Evolutionary conservation across 805 yeast genomes (phyloP).

Genomic region (Ogataea wickerhamii): DNA sequence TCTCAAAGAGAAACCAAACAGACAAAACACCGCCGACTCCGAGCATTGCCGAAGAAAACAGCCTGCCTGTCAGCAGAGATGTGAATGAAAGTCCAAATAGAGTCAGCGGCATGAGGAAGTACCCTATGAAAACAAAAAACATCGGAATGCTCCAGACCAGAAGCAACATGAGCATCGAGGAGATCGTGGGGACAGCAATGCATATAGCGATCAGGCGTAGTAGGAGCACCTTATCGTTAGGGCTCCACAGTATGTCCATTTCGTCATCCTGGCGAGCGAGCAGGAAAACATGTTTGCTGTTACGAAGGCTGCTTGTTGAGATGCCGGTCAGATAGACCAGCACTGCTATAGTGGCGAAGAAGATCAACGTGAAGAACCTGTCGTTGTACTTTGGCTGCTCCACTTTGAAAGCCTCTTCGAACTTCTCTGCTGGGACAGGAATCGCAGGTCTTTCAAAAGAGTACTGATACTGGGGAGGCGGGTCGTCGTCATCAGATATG

Average conservation of each 20-base stretch:
- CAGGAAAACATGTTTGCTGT: constrained; percentile 7
- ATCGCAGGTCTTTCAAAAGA: constrained; percentile 29
- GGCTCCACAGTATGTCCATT: constrained; percentile 2
- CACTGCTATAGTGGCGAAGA: constrained; percentile 22
- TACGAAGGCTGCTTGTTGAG: constrained; percentile 12
- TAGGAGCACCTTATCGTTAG: constrained; percentile 7
- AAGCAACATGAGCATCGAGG: constrained; percentile 19
- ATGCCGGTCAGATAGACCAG: constrained; percentile 12
- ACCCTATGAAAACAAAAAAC: constrained; percentile 28
- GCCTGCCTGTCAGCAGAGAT: constrained; percentile 19
- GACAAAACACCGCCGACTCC: constrained; percentile 20
- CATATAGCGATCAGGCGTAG: constrained; percentile 11
- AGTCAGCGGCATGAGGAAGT: constrained; percentile 26
- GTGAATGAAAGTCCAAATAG: constrained; percentile 23
- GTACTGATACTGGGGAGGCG: constrained; percentile 29
- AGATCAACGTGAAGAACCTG: constrained; percentile 61
- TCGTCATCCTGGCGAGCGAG: constrained; percentile 1
- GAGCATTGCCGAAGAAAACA: constrained; percentile 16
- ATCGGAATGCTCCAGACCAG: constrained; percentile 28
- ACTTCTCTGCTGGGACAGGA: constrained; percentile 37
- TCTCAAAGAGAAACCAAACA: constrained; percentile 23
- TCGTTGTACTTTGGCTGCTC: constrained; percentile 65
- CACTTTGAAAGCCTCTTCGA: constrained; percentile 67
- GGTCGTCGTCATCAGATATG: constrained; percentile 13
- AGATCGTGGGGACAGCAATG: constrained; percentile 20